Conservation (phyloP, 1,284 basidiomycete species). For the Cryptococcus floricola region DNA sequence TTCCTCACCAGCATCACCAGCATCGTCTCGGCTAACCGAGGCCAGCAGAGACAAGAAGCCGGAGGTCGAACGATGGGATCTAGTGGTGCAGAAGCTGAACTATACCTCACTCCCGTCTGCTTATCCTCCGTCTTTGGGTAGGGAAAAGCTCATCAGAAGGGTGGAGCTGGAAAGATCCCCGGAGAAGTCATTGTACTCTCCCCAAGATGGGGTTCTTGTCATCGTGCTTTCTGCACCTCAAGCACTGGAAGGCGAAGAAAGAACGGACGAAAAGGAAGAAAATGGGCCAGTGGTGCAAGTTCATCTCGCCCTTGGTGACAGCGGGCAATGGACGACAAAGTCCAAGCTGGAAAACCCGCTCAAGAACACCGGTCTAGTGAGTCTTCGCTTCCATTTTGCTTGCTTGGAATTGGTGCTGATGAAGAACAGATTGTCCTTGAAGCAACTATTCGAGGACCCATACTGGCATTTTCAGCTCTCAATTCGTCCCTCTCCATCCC, state of each 20-base stretch:
- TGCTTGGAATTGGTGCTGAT: not conserved
- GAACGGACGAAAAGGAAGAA: not conserved
- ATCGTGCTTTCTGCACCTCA: not conserved
- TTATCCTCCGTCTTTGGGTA: slow-evolving; percentile 6
- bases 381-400: not conserved
- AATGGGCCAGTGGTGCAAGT: not conserved
- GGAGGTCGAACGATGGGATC: slow-evolving; percentile 3
- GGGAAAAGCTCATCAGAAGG: not conserved
- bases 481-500: not conserved
- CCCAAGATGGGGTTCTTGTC: not conserved
- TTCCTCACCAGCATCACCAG: not conserved
- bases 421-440: too few species aligned
- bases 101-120: slow-evolving; percentile 16
- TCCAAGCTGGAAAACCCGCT: not conserved
- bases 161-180: not conserved
- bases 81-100: slow-evolving; percentile 8
- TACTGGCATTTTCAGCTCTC: too few species aligned
- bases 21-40: too few species aligned
- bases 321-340: not conserved
- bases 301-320: not conserved
- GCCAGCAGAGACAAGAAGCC: not conserved
- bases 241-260: too few species aligned
- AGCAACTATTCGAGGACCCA: too few species aligned
- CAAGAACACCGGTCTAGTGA: not conserved
- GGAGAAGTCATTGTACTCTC: slow-evolving; percentile 2